Base-by-base conservation (phyloP, 2,329 filamentous ascomycete genomes). In the Helicocarpus griseus region DNA sequence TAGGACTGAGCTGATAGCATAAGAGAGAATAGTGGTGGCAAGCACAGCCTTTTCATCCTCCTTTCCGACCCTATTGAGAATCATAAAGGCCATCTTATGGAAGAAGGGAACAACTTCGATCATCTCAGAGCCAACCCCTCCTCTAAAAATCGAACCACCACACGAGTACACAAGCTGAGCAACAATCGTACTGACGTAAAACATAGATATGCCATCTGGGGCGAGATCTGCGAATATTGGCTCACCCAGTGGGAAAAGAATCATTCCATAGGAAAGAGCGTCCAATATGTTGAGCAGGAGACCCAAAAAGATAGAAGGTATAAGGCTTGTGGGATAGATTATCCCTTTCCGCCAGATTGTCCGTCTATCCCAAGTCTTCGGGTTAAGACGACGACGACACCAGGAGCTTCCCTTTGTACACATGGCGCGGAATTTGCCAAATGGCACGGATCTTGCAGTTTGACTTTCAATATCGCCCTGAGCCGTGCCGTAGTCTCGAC, bases 31-130 rank as follows among this genome's bases (percentile, higher is more conserved):
- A 2, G 91, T 95, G 0, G 93, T 98, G 28, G 93, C 90, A 57
- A 96, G 86, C 44, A 98, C 85, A 2, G 89, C 86, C 60, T 93
- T 84, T 1, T 87, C 82, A 24, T 93, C 83, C 19, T 90, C 83
- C 56, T 86, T 81, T 14, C 91, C 88, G 57, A 98, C 83, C 40
- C 79, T 76, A 13, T 76, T 74, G 58, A 93, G 82, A 63, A 97
- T 96, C 28, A 86, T 91, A 56, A 85, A 83, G 0, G 93, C 90
- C 91, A 98, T 98, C 63, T 91, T 95, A 71, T 98, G 93, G 66
- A 98, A 97, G 72, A 98, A 98, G 0, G 91, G 93, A 0, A 98
- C 91, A 1, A 97, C 91, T 71, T 98, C 93, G 58, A 97, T 98
- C 83, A 98, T 84, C 68, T 98, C 93, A 2, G 93, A 97, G 4